These are phyloP conservation scores for Candida khao-thaluensis DNA, from an alignment of 805 yeast species.

Conservation along the genomic window DNA sequence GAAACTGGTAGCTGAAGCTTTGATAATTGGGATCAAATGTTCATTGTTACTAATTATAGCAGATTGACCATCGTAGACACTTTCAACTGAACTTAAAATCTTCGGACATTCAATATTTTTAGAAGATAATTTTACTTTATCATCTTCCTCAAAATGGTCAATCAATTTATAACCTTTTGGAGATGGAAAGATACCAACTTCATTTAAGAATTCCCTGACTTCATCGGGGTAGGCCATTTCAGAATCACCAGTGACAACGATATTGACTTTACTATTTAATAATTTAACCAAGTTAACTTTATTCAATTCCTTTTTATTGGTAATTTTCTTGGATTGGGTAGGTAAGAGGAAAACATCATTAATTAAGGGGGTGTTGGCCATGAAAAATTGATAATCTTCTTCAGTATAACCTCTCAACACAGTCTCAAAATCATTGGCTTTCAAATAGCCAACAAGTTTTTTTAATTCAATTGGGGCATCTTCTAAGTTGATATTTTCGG, in stretches of 20 bases:
- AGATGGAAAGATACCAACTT: constrained; percentile 80
- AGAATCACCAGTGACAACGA: constrained; percentile 61
- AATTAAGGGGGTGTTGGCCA: constrained; percentile 9
- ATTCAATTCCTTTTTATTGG: constrained; percentile 28
- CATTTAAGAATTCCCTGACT: constrained; percentile 64
- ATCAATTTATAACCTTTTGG: constrained; percentile 65
- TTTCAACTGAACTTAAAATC: constrained; percentile 19
- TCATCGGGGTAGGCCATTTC: constrained; percentile 33
- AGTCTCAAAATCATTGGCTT: constrained; percentile 12
- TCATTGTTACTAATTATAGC: constrained; percentile 72
- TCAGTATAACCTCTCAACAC: constrained; percentile 22
- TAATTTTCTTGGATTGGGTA: constrained; percentile 30
- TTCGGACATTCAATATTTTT: constrained; percentile 25
- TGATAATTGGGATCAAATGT: constrained; percentile 65
- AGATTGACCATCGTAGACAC: constrained; percentile 51
- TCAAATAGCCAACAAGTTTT: constrained; percentile 24
- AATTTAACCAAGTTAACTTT: constrained; percentile 53
- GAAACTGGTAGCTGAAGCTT: constrained; percentile 64
- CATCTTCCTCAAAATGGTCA: constrained; percentile 58
- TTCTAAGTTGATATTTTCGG: constrained; percentile 22
- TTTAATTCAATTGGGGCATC: constrained; percentile 18
- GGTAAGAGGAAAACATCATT: constrained; percentile 31
- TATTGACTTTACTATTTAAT: constrained; percentile 56
- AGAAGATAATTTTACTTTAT: constrained; percentile 28
- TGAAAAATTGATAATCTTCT: constrained; percentile 16